Evolutionary conservation across 495 filamentous ascomycete genomes (phyloP), one percentile per base, ranked within the genome.

Genomic region (Rhizodiscina lignyota): DNA sequence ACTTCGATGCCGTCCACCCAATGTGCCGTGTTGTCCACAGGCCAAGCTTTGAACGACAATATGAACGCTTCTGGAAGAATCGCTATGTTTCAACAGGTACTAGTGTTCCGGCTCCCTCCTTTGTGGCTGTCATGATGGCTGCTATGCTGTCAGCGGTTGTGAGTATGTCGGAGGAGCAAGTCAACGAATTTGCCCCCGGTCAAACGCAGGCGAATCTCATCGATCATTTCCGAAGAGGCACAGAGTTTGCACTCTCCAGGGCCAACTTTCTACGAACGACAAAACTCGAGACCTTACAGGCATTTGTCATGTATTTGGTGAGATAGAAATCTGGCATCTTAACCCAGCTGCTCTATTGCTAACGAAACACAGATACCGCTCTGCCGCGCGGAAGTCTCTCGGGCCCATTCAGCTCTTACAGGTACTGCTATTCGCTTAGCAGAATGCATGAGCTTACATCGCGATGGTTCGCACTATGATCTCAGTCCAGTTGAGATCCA

Each of bases 401-500:
- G 79, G 36, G 69, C 74, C 4, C 79, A 83, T 47, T 77, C 72
- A 5, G 74, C 76, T 15, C 61, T 84, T 1, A 66, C 76, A 3
- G 77, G 74, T 16, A 68, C 76, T 15, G 75, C 74, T 6, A 72
- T 81, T 16, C 59, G 78, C 21, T 68, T 82, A 52, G 78, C 77
- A 20, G 74, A 81, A 55, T 79, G 77, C 45, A 79, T 81, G 73
- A 73, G 78, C 4, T 54, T 82, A n/a, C 73, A 83, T 48, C 60
- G 74, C 1, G 80, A 86, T 44, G 74, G 73, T 5, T 52, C 53
- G 12, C 42, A 53, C 28, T 80, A 74, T 38, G 68, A 71, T 0
- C 60, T 78, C 21, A 65, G 61, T 21, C 66, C 79, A 1, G 61
- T 79, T 4, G 80, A 83, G 41, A 68, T 71, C 4, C 77, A 85